phyloP scores from a whole-genome alignment of 306 rosid species.

The Dalbergia cultrata region DNA sequence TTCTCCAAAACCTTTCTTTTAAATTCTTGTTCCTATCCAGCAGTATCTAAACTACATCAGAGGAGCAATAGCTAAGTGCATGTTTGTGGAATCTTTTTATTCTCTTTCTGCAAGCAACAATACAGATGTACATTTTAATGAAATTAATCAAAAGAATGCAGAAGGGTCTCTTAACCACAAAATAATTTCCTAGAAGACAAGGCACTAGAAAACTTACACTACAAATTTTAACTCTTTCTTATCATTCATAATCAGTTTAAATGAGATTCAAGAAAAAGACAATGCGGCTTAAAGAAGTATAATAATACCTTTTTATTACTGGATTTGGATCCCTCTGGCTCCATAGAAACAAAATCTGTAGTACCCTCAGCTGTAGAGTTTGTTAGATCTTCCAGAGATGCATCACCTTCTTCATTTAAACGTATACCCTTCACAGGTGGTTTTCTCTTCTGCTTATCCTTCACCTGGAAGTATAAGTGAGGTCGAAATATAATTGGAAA shows the following conservation, averaged over 20 bases:
- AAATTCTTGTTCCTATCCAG: background rate
- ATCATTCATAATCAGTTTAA: constrained; percentile 10
- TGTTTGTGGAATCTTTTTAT: background rate
- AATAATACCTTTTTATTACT: constrained; percentile 82
- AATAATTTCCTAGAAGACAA: constrained; percentile 3
- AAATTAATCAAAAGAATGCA: background rate
- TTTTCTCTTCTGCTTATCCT: constrained; percentile 87
- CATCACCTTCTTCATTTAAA: constrained; percentile 92
- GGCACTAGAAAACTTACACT: constrained; percentile 6
- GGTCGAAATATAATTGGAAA: constrained; percentile 29
- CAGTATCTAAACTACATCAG: background rate
- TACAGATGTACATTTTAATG: constrained; percentile 16
- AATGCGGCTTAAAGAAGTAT: background rate
- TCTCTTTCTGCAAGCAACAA: constrained; percentile 9
- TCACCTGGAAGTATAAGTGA: constrained; percentile 60
- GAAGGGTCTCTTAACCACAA: background rate
- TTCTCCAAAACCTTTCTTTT: background rate
- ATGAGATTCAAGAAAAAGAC: background rate
- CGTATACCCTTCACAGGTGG: constrained; percentile 74
- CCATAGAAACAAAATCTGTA: constrained; percentile 61
- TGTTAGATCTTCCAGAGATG: constrained; percentile 85
- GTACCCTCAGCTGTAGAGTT: constrained; percentile 58
- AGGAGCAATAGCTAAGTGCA: background rate
- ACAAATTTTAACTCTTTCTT: constrained; percentile 10
- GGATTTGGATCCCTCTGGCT: constrained; percentile 72